Evolutionary conservation across 2,329 filamentous ascomycete genomes (phyloP).

Genomic region (Dothideomycetes sp.): DNA sequence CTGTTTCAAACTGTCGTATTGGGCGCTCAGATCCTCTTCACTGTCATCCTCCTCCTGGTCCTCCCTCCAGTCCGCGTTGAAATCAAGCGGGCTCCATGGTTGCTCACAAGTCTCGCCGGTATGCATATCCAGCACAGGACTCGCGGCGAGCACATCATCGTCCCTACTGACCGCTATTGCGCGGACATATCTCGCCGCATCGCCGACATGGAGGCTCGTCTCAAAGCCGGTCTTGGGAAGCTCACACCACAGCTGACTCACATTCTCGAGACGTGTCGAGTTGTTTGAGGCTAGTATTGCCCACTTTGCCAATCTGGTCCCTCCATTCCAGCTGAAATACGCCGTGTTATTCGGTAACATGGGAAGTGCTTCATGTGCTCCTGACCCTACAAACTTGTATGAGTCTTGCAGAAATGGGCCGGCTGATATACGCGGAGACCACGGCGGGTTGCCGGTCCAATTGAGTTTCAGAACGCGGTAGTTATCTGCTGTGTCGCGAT

Average conservation of each 20-base stretch:
- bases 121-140: neutral
- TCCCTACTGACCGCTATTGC: neutral
- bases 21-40: neutral
- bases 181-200: conserved; percentile 2
- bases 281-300: conserved; percentile 5
- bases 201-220: neutral
- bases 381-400: neutral
- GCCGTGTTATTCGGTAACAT: conserved; percentile 15
- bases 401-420: neutral
- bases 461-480: conserved; percentile 6
- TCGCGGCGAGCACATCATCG: conserved; percentile 1
- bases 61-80: neutral
- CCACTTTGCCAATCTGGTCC: conserved; percentile 27
- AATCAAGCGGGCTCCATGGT: neutral
- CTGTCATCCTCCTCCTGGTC: neutral
- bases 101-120: neutral
- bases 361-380: too few species aligned
- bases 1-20: neutral
- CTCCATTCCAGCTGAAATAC: conserved; percentile 44
- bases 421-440: conserved; percentile 1
- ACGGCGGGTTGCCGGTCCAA: conserved; percentile 1
- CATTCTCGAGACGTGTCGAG: neutral
- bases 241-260: conserved; percentile 1
- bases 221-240: conserved; percentile 5
- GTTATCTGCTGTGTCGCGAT: conserved; percentile 5